phyloP scores from a whole-genome alignment of 148 eudicot genomes.

The Diospyros lotus region DNA sequence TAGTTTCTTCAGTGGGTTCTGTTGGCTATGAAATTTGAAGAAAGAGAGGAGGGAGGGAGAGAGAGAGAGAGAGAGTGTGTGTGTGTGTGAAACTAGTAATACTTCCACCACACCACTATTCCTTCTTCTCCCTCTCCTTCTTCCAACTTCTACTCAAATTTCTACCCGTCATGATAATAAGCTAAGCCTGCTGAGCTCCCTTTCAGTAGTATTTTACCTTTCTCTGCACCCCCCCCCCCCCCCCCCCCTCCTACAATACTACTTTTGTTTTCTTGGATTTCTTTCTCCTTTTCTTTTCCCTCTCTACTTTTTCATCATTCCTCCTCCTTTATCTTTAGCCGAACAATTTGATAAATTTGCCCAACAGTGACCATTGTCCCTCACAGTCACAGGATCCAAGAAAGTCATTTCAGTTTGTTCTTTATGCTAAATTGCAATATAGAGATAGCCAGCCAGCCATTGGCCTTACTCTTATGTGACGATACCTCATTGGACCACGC shows the following conservation, averaged over 20 bases:
- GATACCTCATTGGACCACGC: neutral
- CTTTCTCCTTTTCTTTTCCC: constrained; percentile 35
- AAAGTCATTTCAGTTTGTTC: constrained; percentile 40
- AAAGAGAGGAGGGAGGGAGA: constrained; percentile 20
- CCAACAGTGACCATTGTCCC: constrained; percentile 22
- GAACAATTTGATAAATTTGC: constrained; percentile 36
- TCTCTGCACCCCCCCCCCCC: constrained; percentile 8
- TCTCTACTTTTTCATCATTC: constrained; percentile 76
- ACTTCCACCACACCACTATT: neutral
- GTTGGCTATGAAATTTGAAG: constrained; percentile 41
- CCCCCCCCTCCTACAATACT: constrained; percentile 16
- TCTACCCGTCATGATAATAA: neutral
- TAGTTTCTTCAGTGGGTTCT: constrained; percentile 40
- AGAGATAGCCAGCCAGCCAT: neutral
- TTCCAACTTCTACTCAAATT: neutral
- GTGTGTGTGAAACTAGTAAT: constrained; percentile 8
- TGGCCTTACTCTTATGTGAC: neutral
- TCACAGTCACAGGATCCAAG: constrained; percentile 72
- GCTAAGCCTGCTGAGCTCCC: neutral
- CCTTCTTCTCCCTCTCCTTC: neutral
- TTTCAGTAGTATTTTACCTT: constrained; percentile 1
- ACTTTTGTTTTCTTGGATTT: constrained; percentile 25
- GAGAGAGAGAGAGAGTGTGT: constrained; percentile 6
- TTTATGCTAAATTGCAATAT: constrained; percentile 7
- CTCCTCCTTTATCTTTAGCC: constrained; percentile 62